Evolutionary conservation across 805 yeast genomes (phyloP).

Genomic region (Yarrowia keelungensis): DNA sequence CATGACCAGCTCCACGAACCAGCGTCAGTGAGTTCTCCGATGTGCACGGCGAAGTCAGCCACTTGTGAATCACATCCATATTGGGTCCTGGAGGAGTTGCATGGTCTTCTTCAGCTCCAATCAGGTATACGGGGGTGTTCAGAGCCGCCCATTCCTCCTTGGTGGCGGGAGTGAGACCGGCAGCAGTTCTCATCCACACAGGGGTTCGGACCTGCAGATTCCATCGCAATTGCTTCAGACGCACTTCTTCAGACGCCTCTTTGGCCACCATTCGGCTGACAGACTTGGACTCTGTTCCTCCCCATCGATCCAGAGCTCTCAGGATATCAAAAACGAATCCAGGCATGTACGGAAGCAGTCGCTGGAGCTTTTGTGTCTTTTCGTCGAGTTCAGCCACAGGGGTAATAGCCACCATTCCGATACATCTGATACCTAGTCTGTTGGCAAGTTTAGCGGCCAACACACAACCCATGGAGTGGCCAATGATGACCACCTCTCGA

Average conservation of each 20-base stretch:
- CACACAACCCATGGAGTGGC: conserved; percentile 79
- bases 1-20: conserved; percentile 64
- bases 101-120: conserved; percentile 65
- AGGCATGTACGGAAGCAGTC: conserved; percentile 47
- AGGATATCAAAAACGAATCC: conserved; percentile 58
- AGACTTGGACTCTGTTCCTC: conserved; percentile 66
- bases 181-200: conserved; percentile 61
- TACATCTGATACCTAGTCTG: conserved; percentile 45
- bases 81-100: conserved; percentile 57
- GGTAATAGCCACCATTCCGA: conserved; percentile 49
- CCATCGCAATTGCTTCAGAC: conserved; percentile 70
- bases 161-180: conserved; percentile 58
- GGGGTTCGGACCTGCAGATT: conserved; percentile 67
- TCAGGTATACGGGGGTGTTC: conserved; percentile 58
- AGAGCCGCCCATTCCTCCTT: conserved; percentile 55
- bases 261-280: conserved; percentile 62
- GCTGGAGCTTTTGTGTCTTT: conserved; percentile 40
- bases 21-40: conserved; percentile 51
- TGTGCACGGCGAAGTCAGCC: conserved; percentile 47
- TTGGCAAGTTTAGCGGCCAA: conserved; percentile 57
- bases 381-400: conserved; percentile 49
- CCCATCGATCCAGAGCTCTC: conserved; percentile 65
- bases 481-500: conserved; percentile 55
- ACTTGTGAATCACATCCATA: conserved; percentile 49
- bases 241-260: conserved; percentile 49